phyloP scores from a whole-genome alignment of 1,139 yeast genomes.

The Torulaspora pretoriensis region DNA sequence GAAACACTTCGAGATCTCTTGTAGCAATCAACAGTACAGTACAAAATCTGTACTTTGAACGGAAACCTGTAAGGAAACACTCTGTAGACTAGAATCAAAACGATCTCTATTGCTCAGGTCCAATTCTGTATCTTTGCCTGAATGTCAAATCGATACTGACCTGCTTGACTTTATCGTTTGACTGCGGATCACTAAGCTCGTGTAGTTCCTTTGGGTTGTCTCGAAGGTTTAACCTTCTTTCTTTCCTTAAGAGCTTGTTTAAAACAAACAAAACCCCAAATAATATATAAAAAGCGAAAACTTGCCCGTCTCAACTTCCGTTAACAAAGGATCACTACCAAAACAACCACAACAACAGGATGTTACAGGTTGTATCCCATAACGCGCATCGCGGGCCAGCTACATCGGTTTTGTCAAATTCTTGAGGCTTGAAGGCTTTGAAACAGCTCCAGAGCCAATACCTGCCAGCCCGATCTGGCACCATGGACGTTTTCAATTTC shows the following conservation, averaged over 20 bases:
- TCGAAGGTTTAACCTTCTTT: neutral
- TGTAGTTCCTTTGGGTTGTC: neutral
- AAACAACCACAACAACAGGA: neutral
- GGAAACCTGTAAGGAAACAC: neutral
- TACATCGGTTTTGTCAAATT: slow-evolving; percentile 3
- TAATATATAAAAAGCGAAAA: neutral
- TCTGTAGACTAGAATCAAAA: neutral
- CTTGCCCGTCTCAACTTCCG: neutral
- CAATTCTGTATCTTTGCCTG: neutral
- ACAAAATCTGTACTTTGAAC: neutral
- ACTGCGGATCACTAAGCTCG: neutral
- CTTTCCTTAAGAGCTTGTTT: neutral
- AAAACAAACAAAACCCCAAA: neutral
- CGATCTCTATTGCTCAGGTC: neutral
- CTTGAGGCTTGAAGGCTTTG: slow-evolving; percentile 11
- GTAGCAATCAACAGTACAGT: neutral
- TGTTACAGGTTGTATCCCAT: neutral
- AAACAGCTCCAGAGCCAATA: slow-evolving; percentile 5
- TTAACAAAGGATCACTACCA: neutral
- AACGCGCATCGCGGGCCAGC: neutral
- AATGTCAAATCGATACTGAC: neutral
- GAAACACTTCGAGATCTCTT: neutral
- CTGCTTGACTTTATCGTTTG: neutral
- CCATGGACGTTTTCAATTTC: slow-evolving; percentile 1
- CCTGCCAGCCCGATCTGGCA: slow-evolving; percentile 1